Evolutionary conservation across 2,329 filamentous ascomycete species (phyloP).

Genomic region (Colletotrichum caudatum): DNA sequence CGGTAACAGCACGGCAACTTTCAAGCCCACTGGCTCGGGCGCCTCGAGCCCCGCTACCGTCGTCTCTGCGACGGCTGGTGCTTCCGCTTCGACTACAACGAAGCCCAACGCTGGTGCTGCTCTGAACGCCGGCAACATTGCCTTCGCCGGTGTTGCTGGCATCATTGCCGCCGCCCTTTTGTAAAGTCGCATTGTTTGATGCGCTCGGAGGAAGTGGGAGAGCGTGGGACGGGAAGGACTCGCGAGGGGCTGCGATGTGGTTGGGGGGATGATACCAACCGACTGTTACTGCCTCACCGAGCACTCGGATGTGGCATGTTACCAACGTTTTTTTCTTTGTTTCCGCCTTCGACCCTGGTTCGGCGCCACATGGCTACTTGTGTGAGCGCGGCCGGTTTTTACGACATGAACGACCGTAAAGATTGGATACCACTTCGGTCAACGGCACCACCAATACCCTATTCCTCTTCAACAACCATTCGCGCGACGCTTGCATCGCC

Average conservation of each 20-base stretch:
- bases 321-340: constrained; percentile 34
- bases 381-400: constrained; percentile 24
- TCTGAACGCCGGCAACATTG: constrained; percentile 59
- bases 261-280: constrained; percentile 19
- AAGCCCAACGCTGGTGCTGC: constrained; percentile 48
- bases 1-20: constrained; percentile 54
- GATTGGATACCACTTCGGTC: constrained; percentile 24
- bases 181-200: constrained; percentile 52
- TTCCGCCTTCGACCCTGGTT: constrained; percentile 16
- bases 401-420: constrained; percentile 33
- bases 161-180: constrained; percentile 64
- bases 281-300: constrained; percentile 16
- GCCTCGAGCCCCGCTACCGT: constrained; percentile 44
- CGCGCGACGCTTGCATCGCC: constrained; percentile 37
- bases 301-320: constrained; percentile 39
- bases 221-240: background rate
- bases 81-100: constrained; percentile 44
- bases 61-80: constrained; percentile 40
- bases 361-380: constrained; percentile 1
- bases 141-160: constrained; percentile 63
- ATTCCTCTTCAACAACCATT: constrained; percentile 34
- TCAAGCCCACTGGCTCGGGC: constrained; percentile 45
- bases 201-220: background rate
- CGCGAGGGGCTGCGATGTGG: background rate
- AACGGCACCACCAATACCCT: constrained; percentile 30